Base-by-base conservation (phyloP, 2,329 filamentous ascomycete genomes). In the Botrytis paeoniae region DNA sequence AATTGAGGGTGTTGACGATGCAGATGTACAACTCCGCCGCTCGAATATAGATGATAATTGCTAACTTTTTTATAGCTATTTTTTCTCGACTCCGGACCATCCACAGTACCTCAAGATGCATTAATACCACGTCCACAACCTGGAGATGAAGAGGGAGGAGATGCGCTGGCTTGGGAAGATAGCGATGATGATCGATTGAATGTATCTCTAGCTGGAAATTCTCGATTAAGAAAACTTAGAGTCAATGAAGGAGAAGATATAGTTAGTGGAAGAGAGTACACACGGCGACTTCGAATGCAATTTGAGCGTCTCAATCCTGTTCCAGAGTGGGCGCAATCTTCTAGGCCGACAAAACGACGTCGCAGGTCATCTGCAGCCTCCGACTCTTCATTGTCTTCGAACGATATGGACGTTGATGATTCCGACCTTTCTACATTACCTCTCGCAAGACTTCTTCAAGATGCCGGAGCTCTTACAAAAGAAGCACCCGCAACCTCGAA, bases 131-230 rank as follows among this genome's bases (percentile, higher is more conserved):
- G 57, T 57, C 20, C 57, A n/a, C 54, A 74, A 25, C 73, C 74
- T 1, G 74, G 78, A 18, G 82, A 83, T 2, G 82, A 85, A 35
- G 80, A 82, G 35, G 83, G 83, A 45, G 82, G 81, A 48, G 82
- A 83, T 76, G 84, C 85, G 32, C 86, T 91, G 4, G 93, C 90
- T 1, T 99, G 96, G 96, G 90, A 95, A 77, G 96, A 99, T 81
- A 98, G 95, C 82, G 96, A 99, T 79, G 96, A 99, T 80, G 96
- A 98, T 80, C 89, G 93, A 71, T 85, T 98, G 75, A 89, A 90
- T 10, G 87, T 99, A 66, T 98, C 95, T 22, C 86, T 99, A 57
- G 92, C 93, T 5, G 88, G 89, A 39, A 90, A 91, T 62, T 88
- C 90, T 65, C 88, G 93, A 76, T 82, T 98, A 80, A 89, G 95